Percentiles rank a stretch among this genome's conserved stretches.
Conservation (phyloP, 768 basidiomycete species). For the Pleurotus pulmonarius region DNA sequence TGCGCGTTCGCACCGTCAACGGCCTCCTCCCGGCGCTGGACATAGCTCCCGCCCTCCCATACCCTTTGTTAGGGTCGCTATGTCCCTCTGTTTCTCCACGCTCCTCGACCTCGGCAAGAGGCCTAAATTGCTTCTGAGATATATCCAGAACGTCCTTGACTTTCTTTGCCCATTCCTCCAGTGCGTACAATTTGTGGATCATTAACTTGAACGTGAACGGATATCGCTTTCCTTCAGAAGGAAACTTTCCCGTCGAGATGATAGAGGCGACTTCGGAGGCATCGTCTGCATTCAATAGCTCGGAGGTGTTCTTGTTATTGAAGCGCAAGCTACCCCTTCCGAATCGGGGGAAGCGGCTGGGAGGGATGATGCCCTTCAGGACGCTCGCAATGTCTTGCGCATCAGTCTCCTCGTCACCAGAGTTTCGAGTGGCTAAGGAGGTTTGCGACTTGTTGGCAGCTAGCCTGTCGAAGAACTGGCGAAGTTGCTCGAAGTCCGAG, state of each 20-base stretch:
- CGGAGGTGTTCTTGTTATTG: too few relatives aligned
- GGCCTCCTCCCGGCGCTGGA: constrained; percentile 22
- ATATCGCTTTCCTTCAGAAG: constrained; percentile 36
- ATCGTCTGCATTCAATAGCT: constrained; percentile 8
- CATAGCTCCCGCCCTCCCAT: constrained; percentile 16
- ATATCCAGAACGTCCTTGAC: constrained; percentile 49
- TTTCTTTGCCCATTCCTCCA: constrained; percentile 56
- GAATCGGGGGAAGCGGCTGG: constrained; percentile 15
- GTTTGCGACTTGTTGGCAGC: constrained; percentile 37
- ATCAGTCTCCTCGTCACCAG: constrained; percentile 15
- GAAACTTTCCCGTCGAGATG: constrained; percentile 32
- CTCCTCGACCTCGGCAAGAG: constrained; percentile 37
- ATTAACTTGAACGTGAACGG: constrained; percentile 66
- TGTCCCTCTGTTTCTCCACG: not conserved
- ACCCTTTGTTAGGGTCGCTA: constrained; percentile 14
- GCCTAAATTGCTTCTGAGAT: constrained; percentile 54
- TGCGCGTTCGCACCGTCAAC: constrained; percentile 25
- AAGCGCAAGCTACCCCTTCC: constrained; percentile 16
- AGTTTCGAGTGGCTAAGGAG: constrained; percentile 21
- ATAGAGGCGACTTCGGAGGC: constrained; percentile 23
- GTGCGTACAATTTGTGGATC: constrained; percentile 61
- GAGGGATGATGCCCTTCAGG: constrained; percentile 26
- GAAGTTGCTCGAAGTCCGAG: constrained; percentile 51
- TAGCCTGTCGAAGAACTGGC: constrained; percentile 50
- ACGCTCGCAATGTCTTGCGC: constrained; percentile 35